Evolutionary conservation across 306 rosid genomes (phyloP).

Genomic region (Lagenaria siceraria): DNA sequence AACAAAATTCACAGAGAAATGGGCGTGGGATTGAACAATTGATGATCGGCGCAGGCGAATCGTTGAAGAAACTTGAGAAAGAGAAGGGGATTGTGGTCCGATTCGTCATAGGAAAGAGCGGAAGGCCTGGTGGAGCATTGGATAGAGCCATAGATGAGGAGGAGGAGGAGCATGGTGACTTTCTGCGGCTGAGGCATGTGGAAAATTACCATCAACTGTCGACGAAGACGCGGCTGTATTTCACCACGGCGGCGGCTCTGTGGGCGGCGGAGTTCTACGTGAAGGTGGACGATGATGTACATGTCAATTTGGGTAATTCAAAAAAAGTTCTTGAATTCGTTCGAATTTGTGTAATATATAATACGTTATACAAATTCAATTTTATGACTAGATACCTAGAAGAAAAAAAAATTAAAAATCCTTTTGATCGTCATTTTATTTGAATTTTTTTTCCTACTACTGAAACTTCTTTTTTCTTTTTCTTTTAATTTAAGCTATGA

Average conservation of each 20-base stretch:
- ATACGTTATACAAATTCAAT: too few species aligned
- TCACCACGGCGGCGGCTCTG: constrained; percentile 49
- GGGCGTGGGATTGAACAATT: background rate
- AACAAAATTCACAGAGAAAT: background rate
- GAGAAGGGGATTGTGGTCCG: constrained; percentile 80
- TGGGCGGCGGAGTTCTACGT: constrained; percentile 88
- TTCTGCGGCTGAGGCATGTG: constrained; percentile 56
- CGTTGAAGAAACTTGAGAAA: constrained; percentile 46
- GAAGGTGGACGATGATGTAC: constrained; percentile 86
- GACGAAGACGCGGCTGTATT: constrained; percentile 68
- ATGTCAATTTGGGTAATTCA: constrained; percentile 51
- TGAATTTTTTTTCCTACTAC: too few species aligned
- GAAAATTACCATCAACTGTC: constrained; percentile 86
- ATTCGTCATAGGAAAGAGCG: constrained; percentile 78
- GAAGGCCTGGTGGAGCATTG: constrained; percentile 40
- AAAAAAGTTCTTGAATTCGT: background rate
- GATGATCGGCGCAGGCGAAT: constrained; percentile 23
- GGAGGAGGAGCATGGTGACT: constrained; percentile 56
- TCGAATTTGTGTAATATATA: background rate
- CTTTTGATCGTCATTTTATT: too few species aligned
- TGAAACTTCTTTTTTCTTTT: too few species aligned
- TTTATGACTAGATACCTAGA: too few species aligned
- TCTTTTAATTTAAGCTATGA: too few species aligned
- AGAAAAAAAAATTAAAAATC: too few species aligned
- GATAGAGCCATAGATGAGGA: constrained; percentile 70